Base-by-base conservation (phyloP, 768 basidiomycete species). In the Omphalotus guepiniiformis region DNA sequence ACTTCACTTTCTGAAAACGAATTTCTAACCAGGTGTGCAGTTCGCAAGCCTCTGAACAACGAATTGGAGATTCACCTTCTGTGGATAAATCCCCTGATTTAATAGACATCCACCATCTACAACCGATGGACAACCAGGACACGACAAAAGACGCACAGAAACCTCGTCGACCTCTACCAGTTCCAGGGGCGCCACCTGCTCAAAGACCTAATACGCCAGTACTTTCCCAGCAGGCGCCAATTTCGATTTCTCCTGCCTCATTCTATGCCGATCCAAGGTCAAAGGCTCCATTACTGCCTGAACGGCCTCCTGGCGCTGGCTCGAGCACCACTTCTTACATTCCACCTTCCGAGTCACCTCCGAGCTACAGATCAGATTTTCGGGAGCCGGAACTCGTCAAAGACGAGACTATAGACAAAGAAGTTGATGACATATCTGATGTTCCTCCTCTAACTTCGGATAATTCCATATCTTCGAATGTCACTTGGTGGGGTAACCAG, bases 301-400 rank as follows among this genome's bases (percentile, higher is more conserved):
- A 66, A 49, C 69, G 72, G 48, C 63, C 70, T 13, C 62, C 59
- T 22, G 64, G 62, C 39, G 52, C 65, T 28, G 77, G 76, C n/a
- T 76, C 78, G 0, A 64, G 56, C 27, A 67, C 70, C 49, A 76
- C 77, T 4, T 58, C 65, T 6, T 72, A 72, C 55, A 53, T 68
- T 4, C 49, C 67, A 7, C 63, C 70, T 15, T 48, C 54, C 15
- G 64, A 59, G 16, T 5, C 63, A 27, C 69, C 73, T 15, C 8
- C 45, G 63, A 28, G 52, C 56, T 32, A 63, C 59, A 35, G 57
- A 63, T 11, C 51, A 64, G 13, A 61, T 16, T 81, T 71, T 60
- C 74, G 79, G 22, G 79, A 83, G 58, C 79, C 80, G 1, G 78
- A 82, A 56, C 66, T 79, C 9, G 69, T 82, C 2, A 57, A 62